Conservation (phyloP, 805 yeast species). For the Wickerhamomyces bovis region DNA sequence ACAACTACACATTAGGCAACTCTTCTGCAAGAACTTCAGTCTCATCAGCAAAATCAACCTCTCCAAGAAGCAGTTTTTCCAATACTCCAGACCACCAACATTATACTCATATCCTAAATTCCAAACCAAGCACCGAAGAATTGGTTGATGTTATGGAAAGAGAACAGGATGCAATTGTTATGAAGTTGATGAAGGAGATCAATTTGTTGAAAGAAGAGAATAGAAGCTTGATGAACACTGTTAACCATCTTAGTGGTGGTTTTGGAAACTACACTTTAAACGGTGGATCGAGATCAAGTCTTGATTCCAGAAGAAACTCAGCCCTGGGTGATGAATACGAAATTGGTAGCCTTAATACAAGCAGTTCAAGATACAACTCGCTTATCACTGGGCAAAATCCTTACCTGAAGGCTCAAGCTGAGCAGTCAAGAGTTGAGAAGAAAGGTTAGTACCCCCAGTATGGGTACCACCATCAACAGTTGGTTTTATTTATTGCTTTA, state of each 20-base stretch:
- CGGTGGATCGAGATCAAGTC: slow-evolving; percentile 7
- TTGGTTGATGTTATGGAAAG: slow-evolving; percentile 58
- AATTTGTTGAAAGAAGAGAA: slow-evolving; percentile 48
- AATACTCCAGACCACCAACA: not conserved
- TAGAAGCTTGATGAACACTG: slow-evolving; percentile 26
- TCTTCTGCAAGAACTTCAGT: slow-evolving; percentile 2
- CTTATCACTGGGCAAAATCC: not conserved
- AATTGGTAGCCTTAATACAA: not conserved
- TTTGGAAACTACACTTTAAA: slow-evolving; percentile 4
- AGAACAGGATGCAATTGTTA: slow-evolving; percentile 71
- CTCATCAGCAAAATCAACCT: slow-evolving; percentile 9
- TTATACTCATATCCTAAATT: slow-evolving; percentile 4
- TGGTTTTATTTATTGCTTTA: not conserved
- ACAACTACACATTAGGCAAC: not conserved
- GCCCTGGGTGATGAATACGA: not conserved
- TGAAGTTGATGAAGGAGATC: slow-evolving; percentile 61
- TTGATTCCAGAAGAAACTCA: slow-evolving; percentile 12
- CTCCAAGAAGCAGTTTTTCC: slow-evolving; percentile 18
- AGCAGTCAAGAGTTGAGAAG: not conserved
- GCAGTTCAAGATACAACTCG: not conserved
- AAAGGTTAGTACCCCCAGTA: not conserved
- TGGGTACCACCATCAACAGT: too few species aligned
- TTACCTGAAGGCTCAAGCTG: not conserved
- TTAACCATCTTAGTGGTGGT: slow-evolving; percentile 12
- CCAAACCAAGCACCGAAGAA: slow-evolving; percentile 36